phyloP scores from a whole-genome alignment of 495 filamentous ascomycete genomes.

The Penicillium subrubescens region DNA sequence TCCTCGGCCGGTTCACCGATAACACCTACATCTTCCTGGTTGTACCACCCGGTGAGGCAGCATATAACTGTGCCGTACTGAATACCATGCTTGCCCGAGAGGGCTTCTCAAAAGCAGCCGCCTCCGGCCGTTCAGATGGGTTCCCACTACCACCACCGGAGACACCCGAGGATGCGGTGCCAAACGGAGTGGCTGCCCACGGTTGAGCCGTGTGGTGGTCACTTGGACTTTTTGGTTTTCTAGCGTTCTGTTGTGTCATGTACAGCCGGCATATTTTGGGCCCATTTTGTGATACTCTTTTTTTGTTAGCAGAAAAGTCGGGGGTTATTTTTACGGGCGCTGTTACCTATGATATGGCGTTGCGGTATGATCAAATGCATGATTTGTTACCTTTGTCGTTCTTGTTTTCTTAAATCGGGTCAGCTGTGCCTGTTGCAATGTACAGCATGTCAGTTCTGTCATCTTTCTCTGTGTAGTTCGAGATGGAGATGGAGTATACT shows the following conservation, averaged over 20 bases:
- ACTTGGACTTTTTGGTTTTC: neutral
- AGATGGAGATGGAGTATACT: neutral
- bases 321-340: conserved; percentile 22
- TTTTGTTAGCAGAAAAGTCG: conserved; percentile 18
- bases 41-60: conserved; percentile 82
- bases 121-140: conserved; percentile 42
- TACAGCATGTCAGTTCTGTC: neutral
- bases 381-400: conserved; percentile 10
- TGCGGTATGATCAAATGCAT: conserved; percentile 31
- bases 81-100: conserved; percentile 84
- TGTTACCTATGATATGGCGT: conserved; percentile 22
- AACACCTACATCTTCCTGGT: conserved; percentile 95
- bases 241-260: conserved; percentile 21
- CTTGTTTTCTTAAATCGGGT: neutral
- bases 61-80: conserved; percentile 84
- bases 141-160: conserved; percentile 47
- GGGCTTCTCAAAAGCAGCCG: conserved; percentile 63
- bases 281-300: conserved; percentile 4
- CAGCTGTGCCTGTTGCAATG: neutral
- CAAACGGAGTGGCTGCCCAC: conserved; percentile 19
- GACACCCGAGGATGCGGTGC: conserved; percentile 28
- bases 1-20: conserved; percentile 88
- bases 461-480: neutral
- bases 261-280: conserved; percentile 22
- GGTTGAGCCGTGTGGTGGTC: neutral